These are phyloP conservation scores for Nematocida ironsii DNA, from an alignment of 371 early-diverging fungal genomes.

Conservation along the genomic window DNA sequence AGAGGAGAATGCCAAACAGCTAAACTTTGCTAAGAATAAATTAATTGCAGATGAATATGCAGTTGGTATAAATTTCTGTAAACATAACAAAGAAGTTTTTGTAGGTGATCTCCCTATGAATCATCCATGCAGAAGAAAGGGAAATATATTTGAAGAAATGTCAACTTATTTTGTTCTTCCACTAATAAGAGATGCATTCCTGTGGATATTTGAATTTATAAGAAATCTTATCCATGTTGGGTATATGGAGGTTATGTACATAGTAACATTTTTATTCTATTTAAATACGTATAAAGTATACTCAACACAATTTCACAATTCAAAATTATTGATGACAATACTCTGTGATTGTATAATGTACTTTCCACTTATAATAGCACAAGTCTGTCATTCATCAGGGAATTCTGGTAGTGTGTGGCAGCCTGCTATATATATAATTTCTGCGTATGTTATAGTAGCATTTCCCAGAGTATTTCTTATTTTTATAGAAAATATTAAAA, in stretches of 20 bases:
- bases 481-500: not conserved
- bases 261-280: not conserved
- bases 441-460: not conserved
- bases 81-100: constrained; percentile 6
- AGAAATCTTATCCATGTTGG: constrained; percentile 18
- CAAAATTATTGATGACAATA: not conserved
- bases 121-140: not conserved
- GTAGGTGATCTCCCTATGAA: not conserved
- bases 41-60: not conserved
- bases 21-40: not conserved
- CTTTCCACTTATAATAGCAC: not conserved
- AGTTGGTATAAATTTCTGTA: constrained; percentile 1
- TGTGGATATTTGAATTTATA: constrained; percentile 20
- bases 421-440: not conserved
- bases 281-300: not conserved
- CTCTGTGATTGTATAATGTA: not conserved
- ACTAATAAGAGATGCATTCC: constrained; percentile 10
- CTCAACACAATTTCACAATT: not conserved
- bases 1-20: not conserved
- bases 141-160: constrained; percentile 15
- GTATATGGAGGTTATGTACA: not conserved
- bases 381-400: not conserved
- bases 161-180: constrained; percentile 1
- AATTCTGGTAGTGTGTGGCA: not conserved
- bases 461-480: not conserved